These are phyloP conservation scores for Neurospora intermedia DNA, from an alignment of 495 filamentous ascomycete species.

Conservation along the genomic window DNA sequence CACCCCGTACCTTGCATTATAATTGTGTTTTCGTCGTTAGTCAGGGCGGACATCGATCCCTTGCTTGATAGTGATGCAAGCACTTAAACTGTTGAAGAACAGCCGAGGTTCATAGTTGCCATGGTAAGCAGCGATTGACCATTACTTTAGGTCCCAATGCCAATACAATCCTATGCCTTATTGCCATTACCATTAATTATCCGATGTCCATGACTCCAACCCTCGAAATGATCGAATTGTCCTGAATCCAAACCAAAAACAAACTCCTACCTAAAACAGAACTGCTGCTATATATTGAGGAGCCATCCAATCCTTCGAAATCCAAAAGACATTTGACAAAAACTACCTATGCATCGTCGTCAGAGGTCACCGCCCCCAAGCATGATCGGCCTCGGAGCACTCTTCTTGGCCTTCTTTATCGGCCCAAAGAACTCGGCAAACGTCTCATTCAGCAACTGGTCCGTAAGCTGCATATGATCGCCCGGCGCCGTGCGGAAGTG, in stretches of 20 bases:
- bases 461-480: conserved; percentile 72
- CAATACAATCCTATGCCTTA: background rate
- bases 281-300: no score
- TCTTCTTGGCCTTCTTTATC: conserved; percentile 16
- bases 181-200: background rate
- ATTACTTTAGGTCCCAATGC: background rate
- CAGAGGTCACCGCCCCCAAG: conserved; percentile 16
- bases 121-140: background rate
- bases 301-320: no score
- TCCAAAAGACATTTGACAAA: background rate
- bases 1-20: background rate
- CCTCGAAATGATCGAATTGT: background rate
- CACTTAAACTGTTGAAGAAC: background rate
- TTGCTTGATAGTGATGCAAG: background rate
- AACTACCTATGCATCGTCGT: background rate
- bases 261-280: no score
- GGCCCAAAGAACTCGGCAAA: conserved; percentile 69
- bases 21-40: background rate
- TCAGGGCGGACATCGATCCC: background rate
- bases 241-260: background rate
- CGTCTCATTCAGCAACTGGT: conserved; percentile 50
- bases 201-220: background rate
- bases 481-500: conserved; percentile 62
- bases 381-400: conserved; percentile 3
- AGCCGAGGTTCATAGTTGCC: background rate